Percentiles rank a stretch among this genome's conserved stretches.
These are phyloP conservation scores for Pelagophyceae sp. DNA, from an alignment of 352 stramenopile genomes.

Conservation along the genomic window DNA sequence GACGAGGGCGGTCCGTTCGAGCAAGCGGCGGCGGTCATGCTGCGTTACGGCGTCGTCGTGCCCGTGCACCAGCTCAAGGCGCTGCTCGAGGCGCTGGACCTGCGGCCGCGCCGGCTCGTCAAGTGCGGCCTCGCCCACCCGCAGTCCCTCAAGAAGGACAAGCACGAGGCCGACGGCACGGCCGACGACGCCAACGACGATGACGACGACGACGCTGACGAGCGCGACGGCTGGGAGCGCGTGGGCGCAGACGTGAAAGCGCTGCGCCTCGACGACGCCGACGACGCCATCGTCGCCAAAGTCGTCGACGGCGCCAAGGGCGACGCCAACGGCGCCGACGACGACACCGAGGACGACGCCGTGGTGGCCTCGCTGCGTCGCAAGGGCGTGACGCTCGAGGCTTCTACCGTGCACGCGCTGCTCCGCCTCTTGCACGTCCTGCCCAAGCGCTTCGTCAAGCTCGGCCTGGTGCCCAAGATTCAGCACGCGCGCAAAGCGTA, in stretches of 20 bases:
- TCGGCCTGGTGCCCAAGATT: background rate
- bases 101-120: constrained; percentile 5
- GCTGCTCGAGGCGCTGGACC: background rate
- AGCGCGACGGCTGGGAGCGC: background rate
- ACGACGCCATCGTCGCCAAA: background rate
- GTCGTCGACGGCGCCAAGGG: background rate
- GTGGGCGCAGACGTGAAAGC: background rate
- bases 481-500: constrained; percentile 1
- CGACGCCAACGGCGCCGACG: background rate
- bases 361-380: background rate
- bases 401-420: background rate
- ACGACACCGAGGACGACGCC: background rate
- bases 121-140: background rate
- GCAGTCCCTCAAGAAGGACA: background rate
- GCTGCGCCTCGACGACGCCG: background rate
- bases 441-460: constrained; percentile 3
- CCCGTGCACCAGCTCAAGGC: background rate
- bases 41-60: background rate
- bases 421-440: background rate
- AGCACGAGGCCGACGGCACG: background rate
- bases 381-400: background rate
- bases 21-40: background rate
- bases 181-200: background rate
- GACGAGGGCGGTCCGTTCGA: background rate
- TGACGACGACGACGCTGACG: background rate